Evolutionary conservation across 2,329 filamentous ascomycete species (phyloP).

Genomic region (Parastagonospora nodorum): DNA sequence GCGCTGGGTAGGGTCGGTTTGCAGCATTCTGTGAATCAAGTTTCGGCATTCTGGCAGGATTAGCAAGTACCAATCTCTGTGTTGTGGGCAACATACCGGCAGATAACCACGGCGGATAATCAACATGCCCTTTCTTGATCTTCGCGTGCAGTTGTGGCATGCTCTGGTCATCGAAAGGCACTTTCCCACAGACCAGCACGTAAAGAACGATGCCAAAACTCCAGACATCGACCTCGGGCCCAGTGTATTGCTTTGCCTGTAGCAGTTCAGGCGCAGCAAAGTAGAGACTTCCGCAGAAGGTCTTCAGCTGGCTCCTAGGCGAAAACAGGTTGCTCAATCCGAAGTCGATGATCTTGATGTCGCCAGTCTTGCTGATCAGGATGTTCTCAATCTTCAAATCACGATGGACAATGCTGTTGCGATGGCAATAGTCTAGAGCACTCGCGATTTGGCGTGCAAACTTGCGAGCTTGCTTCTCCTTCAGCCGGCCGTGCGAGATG

Average conservation of each 20-base stretch:
- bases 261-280: slow-evolving; percentile 95
- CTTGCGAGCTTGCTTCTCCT: slow-evolving; percentile 97
- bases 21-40: slow-evolving; percentile 91
- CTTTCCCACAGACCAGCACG: slow-evolving; percentile 94
- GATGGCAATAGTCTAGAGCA: slow-evolving; percentile 94
- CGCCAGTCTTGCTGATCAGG: slow-evolving; percentile 96
- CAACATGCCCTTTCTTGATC: slow-evolving; percentile 95
- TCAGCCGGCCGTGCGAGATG: slow-evolving; percentile 94
- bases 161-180: slow-evolving; percentile 98
- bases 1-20: slow-evolving; percentile 87
- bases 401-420: slow-evolving; percentile 96
- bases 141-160: slow-evolving; percentile 98
- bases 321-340: slow-evolving; percentile 95
- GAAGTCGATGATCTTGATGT: slow-evolving; percentile 99
- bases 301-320: slow-evolving; percentile 83
- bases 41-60: slow-evolving; percentile 78
- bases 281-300: slow-evolving; percentile 96
- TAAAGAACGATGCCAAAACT: slow-evolving; percentile 98
- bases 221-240: slow-evolving; percentile 97
- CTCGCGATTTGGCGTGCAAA: slow-evolving; percentile 97
- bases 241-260: slow-evolving; percentile 91
- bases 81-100: slow-evolving; percentile 62
- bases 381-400: slow-evolving; percentile 99
- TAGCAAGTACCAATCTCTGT: slow-evolving; percentile 1
- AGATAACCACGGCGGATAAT: slow-evolving; percentile 93